These are phyloP conservation scores for Serendipita sp. DNA, from an alignment of 1,284 basidiomycete genomes.

Conservation along the genomic window DNA sequence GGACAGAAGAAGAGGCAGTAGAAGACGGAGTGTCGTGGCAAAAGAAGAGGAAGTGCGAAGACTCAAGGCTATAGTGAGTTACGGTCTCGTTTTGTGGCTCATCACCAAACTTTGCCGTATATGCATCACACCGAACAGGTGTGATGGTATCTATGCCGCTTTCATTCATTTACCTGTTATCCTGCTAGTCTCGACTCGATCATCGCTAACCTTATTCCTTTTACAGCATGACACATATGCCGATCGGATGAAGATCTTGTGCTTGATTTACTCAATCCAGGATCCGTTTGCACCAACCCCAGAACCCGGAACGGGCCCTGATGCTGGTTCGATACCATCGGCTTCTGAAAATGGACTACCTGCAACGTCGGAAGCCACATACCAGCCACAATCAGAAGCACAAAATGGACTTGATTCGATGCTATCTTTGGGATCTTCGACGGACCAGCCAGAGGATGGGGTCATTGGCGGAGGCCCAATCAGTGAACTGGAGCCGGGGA, in stretches of 20 bases:
- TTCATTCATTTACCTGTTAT: neutral
- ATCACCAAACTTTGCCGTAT: constrained; percentile 8
- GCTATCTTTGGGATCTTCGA: too few relatives aligned
- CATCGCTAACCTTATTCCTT: constrained; percentile 9
- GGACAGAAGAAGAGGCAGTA: constrained; percentile 37
- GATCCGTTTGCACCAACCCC: neutral
- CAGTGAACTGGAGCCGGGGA: too few relatives aligned
- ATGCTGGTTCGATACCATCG: too few relatives aligned
- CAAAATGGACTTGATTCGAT: too few relatives aligned
- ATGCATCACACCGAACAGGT: neutral
- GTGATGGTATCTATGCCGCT: neutral
- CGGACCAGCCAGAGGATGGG: too few relatives aligned
- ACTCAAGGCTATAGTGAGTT: constrained; percentile 65
- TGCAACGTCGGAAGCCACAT: too few relatives aligned
- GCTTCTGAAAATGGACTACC: too few relatives aligned
- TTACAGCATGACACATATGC: constrained; percentile 73
- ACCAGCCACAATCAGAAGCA: too few relatives aligned
- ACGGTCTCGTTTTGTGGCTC: constrained; percentile 12
- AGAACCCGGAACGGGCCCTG: neutral
- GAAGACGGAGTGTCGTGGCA: constrained; percentile 55
- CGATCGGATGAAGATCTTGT: constrained; percentile 76
- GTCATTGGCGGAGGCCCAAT: too few relatives aligned
- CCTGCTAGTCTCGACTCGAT: neutral
- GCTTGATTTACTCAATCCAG: constrained; percentile 71
- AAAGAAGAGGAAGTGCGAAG: constrained; percentile 72